phyloP scores from a whole-genome alignment of 768 basidiomycete species.

The Lactarius trivialis region DNA sequence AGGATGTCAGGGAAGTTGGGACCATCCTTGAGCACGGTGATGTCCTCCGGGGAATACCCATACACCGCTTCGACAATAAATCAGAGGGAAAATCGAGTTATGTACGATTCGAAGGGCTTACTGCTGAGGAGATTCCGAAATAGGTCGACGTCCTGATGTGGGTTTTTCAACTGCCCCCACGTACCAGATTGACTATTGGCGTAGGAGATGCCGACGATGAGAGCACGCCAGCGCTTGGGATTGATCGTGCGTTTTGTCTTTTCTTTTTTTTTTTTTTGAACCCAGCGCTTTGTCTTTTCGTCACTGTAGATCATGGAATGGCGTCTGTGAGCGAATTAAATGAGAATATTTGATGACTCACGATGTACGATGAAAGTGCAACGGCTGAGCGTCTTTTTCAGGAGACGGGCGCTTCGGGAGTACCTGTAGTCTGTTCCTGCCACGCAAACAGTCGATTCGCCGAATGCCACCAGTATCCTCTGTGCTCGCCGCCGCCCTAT shows the following conservation, averaged over 20 bases:
- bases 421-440: conserved; percentile 3
- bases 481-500: no score
- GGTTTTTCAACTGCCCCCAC: conserved; percentile 6
- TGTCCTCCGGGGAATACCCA: conserved; percentile 16
- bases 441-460: not conserved
- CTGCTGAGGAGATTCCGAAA: conserved; percentile 12
- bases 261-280: no score
- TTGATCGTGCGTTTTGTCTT: no score
- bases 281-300: no score
- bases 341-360: not conserved
- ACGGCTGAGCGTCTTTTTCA: not conserved
- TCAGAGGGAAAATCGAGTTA: not conserved
- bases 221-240: no score
- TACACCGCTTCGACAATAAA: conserved; percentile 4
- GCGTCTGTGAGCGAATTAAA: not conserved
- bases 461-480: no score
- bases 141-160: conserved; percentile 19
- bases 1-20: not conserved
- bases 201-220: conserved; percentile 23
- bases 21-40: conserved; percentile 20
- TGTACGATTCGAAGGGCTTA: not conserved
- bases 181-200: not conserved
- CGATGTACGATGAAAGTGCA: conserved; percentile 1
- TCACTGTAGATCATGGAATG: not conserved
- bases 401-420: not conserved